Percentiles rank a stretch among this genome's conserved stretches.
phyloP scores from a whole-genome alignment of 2,329 filamentous ascomycete species.

The Ilyonectria robusta region DNA sequence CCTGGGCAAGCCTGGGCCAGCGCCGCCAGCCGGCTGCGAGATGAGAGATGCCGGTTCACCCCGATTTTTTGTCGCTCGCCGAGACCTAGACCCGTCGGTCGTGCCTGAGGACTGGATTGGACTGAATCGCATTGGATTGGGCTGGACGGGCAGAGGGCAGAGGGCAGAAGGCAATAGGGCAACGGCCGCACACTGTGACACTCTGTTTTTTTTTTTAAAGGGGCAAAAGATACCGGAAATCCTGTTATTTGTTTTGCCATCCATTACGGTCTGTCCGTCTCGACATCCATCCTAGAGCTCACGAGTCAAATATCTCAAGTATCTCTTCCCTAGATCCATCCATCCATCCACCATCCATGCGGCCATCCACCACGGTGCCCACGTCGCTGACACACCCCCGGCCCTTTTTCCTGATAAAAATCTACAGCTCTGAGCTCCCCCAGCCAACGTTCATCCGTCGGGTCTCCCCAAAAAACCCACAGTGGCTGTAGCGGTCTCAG shows the following conservation, averaged over 20 bases:
- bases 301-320: constrained; percentile 24
- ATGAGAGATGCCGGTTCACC: constrained; percentile 53
- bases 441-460: constrained; percentile 30
- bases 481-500: constrained; percentile 33
- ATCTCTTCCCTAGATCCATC: constrained; percentile 26
- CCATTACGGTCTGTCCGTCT: constrained; percentile 12
- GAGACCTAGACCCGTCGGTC: constrained; percentile 47
- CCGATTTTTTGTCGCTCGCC: constrained; percentile 52
- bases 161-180: constrained; percentile 5
- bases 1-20: constrained; percentile 21
- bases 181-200: constrained; percentile 15
- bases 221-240: constrained; percentile 13
- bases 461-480: constrained; percentile 34
- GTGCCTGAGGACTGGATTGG: constrained; percentile 16
- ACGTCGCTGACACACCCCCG: constrained; percentile 30
- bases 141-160: constrained; percentile 6
- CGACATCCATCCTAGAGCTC: not conserved
- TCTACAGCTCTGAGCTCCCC: constrained; percentile 8
- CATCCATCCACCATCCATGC: constrained; percentile 40
- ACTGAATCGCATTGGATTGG: constrained; percentile 14
- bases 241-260: constrained; percentile 7
- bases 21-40: constrained; percentile 43
- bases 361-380: constrained; percentile 35
- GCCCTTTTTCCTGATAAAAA: constrained; percentile 24
- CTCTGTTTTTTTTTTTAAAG: constrained; percentile 13